phyloP scores from a whole-genome alignment of 768 basidiomycete species.

The Gloeopeniophorella convolvens region DNA sequence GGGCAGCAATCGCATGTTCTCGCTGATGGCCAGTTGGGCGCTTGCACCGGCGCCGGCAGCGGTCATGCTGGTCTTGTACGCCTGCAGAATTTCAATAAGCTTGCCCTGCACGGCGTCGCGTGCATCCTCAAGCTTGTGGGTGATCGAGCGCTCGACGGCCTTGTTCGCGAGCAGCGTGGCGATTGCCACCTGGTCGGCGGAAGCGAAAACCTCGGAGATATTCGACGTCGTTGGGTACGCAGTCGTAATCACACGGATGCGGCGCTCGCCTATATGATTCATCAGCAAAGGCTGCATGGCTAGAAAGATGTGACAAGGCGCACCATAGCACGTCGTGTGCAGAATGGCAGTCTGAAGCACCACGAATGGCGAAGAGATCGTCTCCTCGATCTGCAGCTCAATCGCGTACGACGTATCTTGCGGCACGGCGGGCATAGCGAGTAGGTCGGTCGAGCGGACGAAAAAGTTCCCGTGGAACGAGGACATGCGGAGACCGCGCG shows the following conservation, averaged over 20 bases:
- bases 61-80: conserved; percentile 96
- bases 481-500: conserved; percentile 49
- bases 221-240: conserved; percentile 85
- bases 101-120: conserved; percentile 80
- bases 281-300: background rate
- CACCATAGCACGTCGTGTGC: conserved; percentile 46
- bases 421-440: conserved; percentile 51
- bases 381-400: conserved; percentile 51
- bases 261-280: conserved; percentile 45
- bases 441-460: conserved; percentile 48
- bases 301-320: conserved; percentile 2
- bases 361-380: conserved; percentile 40
- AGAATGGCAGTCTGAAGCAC: conserved; percentile 51
- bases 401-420: conserved; percentile 51
- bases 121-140: conserved; percentile 84
- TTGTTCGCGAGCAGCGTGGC: conserved; percentile 84
- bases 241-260: conserved; percentile 85
- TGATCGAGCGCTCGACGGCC: conserved; percentile 82
- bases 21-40: conserved; percentile 85
- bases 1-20: conserved; percentile 93
- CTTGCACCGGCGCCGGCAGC: conserved; percentile 89
- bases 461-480: conserved; percentile 60
- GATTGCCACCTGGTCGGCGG: conserved; percentile 84
- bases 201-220: conserved; percentile 84
- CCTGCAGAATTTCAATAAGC: conserved; percentile 74